Evolutionary conservation across 129 eudicot genomes (phyloP).

Genomic region (Lactuca sativa): DNA sequence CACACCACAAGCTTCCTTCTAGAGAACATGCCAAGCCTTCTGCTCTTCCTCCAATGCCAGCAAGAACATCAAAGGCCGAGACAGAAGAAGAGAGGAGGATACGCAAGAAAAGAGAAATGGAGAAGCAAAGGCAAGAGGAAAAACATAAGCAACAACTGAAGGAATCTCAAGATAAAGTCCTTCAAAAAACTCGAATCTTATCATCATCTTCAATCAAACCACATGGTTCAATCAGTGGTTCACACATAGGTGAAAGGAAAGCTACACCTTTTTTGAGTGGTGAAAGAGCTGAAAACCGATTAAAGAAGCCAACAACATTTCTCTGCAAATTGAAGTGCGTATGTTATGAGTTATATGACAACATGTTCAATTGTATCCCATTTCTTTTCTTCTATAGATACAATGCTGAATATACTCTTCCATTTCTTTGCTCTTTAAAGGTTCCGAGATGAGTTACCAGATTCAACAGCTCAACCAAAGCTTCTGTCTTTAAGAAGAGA

Average conservation of each 20-base stretch:
- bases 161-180: slow-evolving; percentile 63
- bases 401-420: slow-evolving; percentile 12
- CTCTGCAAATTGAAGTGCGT: slow-evolving; percentile 95
- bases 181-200: slow-evolving; percentile 61
- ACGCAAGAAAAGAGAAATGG: slow-evolving; percentile 77
- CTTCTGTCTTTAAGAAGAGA: slow-evolving; percentile 66
- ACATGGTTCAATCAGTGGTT: slow-evolving; percentile 68
- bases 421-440: slow-evolving; percentile 45
- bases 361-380: neutral
- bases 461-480: slow-evolving; percentile 78
- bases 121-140: slow-evolving; percentile 77
- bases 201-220: slow-evolving; percentile 64
- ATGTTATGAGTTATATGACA: slow-evolving; percentile 3
- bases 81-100: slow-evolving; percentile 79
- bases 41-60: slow-evolving; percentile 44
- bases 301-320: slow-evolving; percentile 90
- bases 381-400: slow-evolving; percentile 2
- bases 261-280: slow-evolving; percentile 55
- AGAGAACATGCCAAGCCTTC: slow-evolving; percentile 48
- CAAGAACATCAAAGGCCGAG: slow-evolving; percentile 51
- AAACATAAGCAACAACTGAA: slow-evolving; percentile 62
- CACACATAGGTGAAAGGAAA: slow-evolving; percentile 79
- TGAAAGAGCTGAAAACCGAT: slow-evolving; percentile 68
- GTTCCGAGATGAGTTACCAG: slow-evolving; percentile 93
- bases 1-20: slow-evolving; percentile 29